A percentile compares a stretch with the other conserved stretches of the same genome.
Conservation (phyloP, 2,329 filamentous ascomycete species). For the Verticillium isaacii region DNA sequence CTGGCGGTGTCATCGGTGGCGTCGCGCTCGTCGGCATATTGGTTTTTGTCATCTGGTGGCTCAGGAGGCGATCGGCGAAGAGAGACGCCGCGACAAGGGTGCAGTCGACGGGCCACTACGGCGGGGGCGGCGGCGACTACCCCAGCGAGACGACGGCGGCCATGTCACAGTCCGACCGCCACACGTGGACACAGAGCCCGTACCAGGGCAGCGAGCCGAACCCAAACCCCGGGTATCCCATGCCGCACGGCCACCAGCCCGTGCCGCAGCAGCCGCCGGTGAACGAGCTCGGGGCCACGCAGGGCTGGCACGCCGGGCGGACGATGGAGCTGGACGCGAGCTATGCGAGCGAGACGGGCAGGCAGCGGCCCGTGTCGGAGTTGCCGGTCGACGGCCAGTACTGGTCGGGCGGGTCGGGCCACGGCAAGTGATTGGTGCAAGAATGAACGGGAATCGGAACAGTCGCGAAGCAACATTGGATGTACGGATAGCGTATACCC, state of each 20-base stretch:
- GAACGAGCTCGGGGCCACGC: background rate
- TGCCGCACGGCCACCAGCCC: background rate
- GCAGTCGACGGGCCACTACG: background rate
- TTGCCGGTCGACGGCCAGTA: background rate
- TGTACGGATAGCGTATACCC: background rate
- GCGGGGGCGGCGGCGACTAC: background rate
- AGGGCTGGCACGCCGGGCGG: background rate
- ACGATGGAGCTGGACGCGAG: background rate
- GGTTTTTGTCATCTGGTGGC: background rate
- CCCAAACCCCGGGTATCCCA: background rate
- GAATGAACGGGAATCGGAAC: background rate
- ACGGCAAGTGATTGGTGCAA: background rate
- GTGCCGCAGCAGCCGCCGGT: background rate
- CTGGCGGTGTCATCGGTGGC: conserved; percentile 1
- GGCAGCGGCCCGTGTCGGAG: background rate
- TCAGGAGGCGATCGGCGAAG: background rate
- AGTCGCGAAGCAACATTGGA: background rate
- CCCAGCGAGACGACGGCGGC: background rate
- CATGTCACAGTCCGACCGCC: background rate
- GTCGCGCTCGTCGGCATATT: background rate
- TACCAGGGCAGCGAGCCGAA: background rate
- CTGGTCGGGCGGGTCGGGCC: background rate
- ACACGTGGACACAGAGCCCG: background rate
- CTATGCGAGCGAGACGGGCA: background rate
- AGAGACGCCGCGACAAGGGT: background rate